A percentile compares a stretch with the other conserved stretches of the same genome.
Conservation (phyloP, 164 flowering plant genomes). For the Akebia trifoliata region DNA sequence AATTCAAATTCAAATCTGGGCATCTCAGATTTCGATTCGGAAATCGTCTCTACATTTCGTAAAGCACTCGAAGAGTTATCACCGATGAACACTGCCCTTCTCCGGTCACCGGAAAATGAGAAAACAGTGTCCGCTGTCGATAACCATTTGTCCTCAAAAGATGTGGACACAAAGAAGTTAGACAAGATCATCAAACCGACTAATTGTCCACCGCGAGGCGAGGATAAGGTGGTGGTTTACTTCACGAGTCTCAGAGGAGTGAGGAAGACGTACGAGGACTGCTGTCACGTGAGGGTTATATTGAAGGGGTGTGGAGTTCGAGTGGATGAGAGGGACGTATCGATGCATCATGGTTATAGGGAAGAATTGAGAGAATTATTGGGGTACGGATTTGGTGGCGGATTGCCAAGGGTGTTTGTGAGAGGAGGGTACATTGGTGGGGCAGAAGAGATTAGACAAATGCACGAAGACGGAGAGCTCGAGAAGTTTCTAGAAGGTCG, state of each 20-base stretch:
- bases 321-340: slow-evolving; percentile 87
- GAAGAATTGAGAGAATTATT: slow-evolving; percentile 65
- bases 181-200: not conserved
- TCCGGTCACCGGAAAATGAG: slow-evolving; percentile 11
- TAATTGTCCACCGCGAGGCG: slow-evolving; percentile 27
- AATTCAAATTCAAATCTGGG: slow-evolving; percentile 7
- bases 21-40: slow-evolving; percentile 55
- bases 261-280: slow-evolving; percentile 90
- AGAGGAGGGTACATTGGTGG: slow-evolving; percentile 73
- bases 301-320: slow-evolving; percentile 56
- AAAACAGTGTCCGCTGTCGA: not conserved
- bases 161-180: slow-evolving; percentile 3
- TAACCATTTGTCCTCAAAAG: slow-evolving; percentile 1
- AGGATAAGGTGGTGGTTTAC: slow-evolving; percentile 62
- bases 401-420: slow-evolving; percentile 69
- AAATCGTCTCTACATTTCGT: slow-evolving; percentile 47
- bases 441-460: slow-evolving; percentile 55
- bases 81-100: slow-evolving; percentile 29
- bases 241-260: slow-evolving; percentile 90
- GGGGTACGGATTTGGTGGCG: slow-evolving; percentile 35
- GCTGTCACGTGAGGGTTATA: slow-evolving; percentile 67
- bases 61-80: slow-evolving; percentile 54
- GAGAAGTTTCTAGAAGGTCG: slow-evolving; percentile 55
- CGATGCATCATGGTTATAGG: slow-evolving; percentile 83
- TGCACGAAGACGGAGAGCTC: slow-evolving; percentile 79